Percentiles rank a stretch among this genome's conserved stretches.
These are phyloP conservation scores for Xylariaceae sp. DNA, from an alignment of 2,329 filamentous ascomycete genomes.

Conservation along the genomic window DNA sequence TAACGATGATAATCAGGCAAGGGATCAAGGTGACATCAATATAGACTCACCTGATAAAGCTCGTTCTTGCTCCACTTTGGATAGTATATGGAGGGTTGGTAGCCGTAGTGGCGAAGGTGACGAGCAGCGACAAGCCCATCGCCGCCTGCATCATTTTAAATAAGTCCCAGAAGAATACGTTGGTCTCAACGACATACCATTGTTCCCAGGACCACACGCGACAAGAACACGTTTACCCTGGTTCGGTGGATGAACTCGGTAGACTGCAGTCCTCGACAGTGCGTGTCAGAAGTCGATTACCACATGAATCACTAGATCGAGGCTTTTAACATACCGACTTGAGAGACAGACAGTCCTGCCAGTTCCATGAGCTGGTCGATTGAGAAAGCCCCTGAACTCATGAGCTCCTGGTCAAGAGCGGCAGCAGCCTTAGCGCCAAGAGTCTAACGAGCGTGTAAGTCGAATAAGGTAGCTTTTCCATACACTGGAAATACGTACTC, in stretches of 20 bases:
- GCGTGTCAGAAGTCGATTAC: not conserved
- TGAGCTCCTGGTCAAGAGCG: conserved; percentile 87
- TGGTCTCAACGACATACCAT: conserved; percentile 39
- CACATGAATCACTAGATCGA: no score
- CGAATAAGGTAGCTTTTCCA: not conserved
- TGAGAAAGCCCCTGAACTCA: conserved; percentile 83
- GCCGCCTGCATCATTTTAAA: conserved; percentile 54
- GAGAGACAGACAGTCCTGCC: conserved; percentile 86
- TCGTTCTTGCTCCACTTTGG: conserved; percentile 90
- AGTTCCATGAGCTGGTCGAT: conserved; percentile 97
- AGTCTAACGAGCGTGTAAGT: conserved; percentile 52
- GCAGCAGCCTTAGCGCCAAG: conserved; percentile 83
- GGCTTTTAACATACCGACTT: conserved; percentile 61
- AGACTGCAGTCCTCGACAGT: conserved; percentile 51
- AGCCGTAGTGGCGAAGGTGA: conserved; percentile 89
- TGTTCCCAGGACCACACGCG: conserved; percentile 83
- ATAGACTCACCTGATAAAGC: conserved; percentile 66
- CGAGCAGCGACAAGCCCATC: conserved; percentile 93
- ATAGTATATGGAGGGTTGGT: conserved; percentile 84
- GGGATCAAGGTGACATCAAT: not conserved
- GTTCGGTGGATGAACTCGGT: conserved; percentile 71
- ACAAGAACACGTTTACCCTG: conserved; percentile 73
- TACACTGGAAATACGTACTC: conserved; percentile 11
- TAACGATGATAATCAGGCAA: not conserved
- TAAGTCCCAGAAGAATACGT: conserved; percentile 1